Base-by-base conservation (phyloP, 2,329 filamentous ascomycete species). In the Lecanicillium sp. region DNA sequence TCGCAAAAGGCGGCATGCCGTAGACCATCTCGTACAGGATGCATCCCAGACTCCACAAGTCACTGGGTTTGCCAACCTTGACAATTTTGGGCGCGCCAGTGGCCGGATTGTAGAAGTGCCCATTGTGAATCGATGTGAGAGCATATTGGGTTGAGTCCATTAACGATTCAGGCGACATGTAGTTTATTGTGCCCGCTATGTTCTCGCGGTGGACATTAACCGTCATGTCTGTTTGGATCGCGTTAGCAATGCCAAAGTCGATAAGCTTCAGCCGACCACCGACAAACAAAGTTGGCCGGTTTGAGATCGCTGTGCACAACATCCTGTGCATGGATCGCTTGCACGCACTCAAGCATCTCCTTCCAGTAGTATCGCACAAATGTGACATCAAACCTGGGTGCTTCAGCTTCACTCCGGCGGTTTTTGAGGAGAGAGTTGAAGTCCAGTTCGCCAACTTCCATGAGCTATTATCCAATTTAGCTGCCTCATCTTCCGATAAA, bases 11-110 rank as follows among this genome's bases (percentile, higher is more conserved):
- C 3, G 85, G 81, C 15, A 79, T 75, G 13, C 87, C 87, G 56
- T 94, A 94, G 1, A 86, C 81, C 83, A 95, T 89, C 57, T 92
- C 87, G 63, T 89, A 94, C n/a, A 94, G 66, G 44, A 95, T 94
- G 53, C 87, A 94, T 5, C 87, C 88, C 11, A 94, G 62, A 60
- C 80, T 86, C 88, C 87, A 95, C 10, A 95, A 79, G 58, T 95
- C 87, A 48, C 81, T 86, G 17, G 87, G 84, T 55, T 94, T 94
- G 42, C 88, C 88, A 5, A 95, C 14, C 15, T 20, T 25, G n/a
- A 3, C 29, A n/a, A 13, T 17, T 17, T 11, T 10, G 13, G 17
- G n/a, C n/a, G n/a, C 14, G 14, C 14, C 14, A 14, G 9, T 9
- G 10, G 30, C 30, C 10, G 4, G 8, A n/a, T n/a, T n/a, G n/a